Conservation (phyloP, 129 eudicot genomes). For the Flaveria ramosissima region DNA sequence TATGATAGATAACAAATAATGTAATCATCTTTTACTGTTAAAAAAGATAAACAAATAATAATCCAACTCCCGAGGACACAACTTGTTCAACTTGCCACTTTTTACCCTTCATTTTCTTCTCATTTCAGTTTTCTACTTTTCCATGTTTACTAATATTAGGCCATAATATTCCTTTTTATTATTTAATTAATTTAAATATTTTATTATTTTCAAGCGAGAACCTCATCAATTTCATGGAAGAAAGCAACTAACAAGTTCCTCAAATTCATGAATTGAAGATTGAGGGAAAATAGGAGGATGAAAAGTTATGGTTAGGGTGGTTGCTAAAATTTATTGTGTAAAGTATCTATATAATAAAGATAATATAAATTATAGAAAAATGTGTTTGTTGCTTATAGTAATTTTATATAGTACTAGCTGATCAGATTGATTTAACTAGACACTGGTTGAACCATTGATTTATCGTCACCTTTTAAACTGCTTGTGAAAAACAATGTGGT, state of each 20-base stretch:
- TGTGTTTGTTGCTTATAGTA: too few relatives aligned
- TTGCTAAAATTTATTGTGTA: background rate
- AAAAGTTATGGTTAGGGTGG: background rate
- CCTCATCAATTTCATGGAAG: constrained; percentile 2
- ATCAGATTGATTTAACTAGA: too few relatives aligned
- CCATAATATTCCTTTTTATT: background rate
- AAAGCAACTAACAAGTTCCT: background rate
- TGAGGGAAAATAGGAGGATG: background rate
- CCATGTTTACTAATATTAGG: too few relatives aligned
- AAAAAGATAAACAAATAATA: constrained; percentile 22
- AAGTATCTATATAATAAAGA: background rate
- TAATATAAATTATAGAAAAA: background rate
- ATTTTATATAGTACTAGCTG: too few relatives aligned
- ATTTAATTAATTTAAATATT: background rate
- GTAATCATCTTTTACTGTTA: background rate
- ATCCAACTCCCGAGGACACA: constrained; percentile 32
- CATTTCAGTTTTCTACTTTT: constrained; percentile 5
- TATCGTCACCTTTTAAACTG: too few relatives aligned
- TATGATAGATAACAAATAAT: constrained; percentile 28
- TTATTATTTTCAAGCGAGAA: background rate
- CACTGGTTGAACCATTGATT: too few relatives aligned
- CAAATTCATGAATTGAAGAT: constrained; percentile 2
- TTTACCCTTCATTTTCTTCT: constrained; percentile 2
- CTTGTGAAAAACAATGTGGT: too few relatives aligned
- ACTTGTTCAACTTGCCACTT: constrained; percentile 25